A percentile compares a stretch with the other conserved stretches of the same genome.
phyloP scores from a whole-genome alignment of 2,329 filamentous ascomycete genomes.

The Colletotrichum truncatum region DNA sequence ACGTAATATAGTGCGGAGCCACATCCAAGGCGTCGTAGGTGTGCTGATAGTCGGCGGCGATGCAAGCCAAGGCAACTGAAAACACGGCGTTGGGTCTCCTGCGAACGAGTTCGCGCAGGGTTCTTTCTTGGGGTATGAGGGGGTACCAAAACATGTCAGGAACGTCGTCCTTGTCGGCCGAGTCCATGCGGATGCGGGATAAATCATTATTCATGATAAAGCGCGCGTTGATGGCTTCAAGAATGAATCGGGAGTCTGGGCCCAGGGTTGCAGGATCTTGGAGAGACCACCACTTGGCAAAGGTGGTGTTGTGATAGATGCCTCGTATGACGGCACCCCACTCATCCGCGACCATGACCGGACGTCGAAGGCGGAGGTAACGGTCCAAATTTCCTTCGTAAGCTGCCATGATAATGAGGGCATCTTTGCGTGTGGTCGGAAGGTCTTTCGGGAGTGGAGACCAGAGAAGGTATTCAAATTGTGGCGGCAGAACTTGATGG shows the following conservation, averaged over 20 bases:
- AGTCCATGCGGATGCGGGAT: slow-evolving; percentile 24
- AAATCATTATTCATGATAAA: slow-evolving; percentile 44
- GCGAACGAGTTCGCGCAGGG: neutral
- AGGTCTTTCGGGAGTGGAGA: neutral
- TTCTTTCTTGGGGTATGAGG: neutral
- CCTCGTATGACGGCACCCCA: slow-evolving; percentile 33
- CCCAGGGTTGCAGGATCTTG: neutral
- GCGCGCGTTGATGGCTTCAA: slow-evolving; percentile 31
- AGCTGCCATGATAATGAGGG: neutral
- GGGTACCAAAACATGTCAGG: slow-evolving; percentile 2
- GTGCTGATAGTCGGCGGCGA: neutral
- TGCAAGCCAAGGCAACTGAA: neutral
- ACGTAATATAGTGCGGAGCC: neutral
- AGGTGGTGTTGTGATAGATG: slow-evolving; percentile 47
- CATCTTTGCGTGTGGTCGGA: neutral
- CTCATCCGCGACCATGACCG: neutral
- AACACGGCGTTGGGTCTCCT: neutral
- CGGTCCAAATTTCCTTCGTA: neutral
- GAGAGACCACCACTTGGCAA: slow-evolving; percentile 43
- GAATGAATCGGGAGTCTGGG: neutral
- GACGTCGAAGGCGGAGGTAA: neutral
- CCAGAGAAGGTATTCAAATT: neutral
- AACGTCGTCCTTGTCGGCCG: neutral
- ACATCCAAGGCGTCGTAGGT: neutral
- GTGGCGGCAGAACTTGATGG: neutral